Evolutionary conservation across 441 rosid genomes (phyloP), one percentile per base, ranked within the genome.

Genomic region (Sinapis alba): DNA sequence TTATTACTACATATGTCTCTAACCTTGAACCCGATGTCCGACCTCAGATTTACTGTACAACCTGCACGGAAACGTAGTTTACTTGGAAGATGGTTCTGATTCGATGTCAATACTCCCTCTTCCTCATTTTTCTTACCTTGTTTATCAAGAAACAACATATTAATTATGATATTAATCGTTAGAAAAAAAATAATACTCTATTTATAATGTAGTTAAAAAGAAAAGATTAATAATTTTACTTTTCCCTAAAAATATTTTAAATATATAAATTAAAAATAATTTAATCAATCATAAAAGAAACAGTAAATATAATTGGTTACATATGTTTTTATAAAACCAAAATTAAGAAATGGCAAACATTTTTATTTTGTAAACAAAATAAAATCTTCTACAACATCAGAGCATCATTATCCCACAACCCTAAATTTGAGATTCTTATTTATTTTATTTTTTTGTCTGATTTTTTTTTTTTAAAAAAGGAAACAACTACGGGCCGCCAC

Each of bases 11-110:
- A 21, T 26, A 65, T 73, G 11, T 66, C 6, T 56, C 38, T 75
- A 13, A 91, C 97, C 92, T 87, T 89, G 58, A 91, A 89, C 8
- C 97, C 94, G 5, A 66, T 77, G 57, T 72, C 61, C 2, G 91
- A 86, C 78, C 98, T 83, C 45, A 89, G 12, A 58, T 88, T 90
- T 27, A 86, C 80, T 9, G 90, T 85, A 71, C 87, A 65, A 59
- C 89, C 79, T 36, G 86, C 86, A 66, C 92, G 84, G 9, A 94
- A 68, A 27, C 93, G 85, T 28, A 86, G 68, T 16, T 60, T 30
- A 56, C 76, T 65, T n/a, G 84, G 89, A 50, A 83, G 78, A 47
- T 69, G 63, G 27, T 67, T 65, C 24, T 20, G 69, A 61, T 78
- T 18, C 32, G 67, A 77, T 56, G 73, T 27, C 56, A 65, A 26